Percentiles rank a stretch among this genome's conserved stretches.
phyloP scores from a whole-genome alignment of 148 eudicot genomes.

The Fagopyrum esculentum region DNA sequence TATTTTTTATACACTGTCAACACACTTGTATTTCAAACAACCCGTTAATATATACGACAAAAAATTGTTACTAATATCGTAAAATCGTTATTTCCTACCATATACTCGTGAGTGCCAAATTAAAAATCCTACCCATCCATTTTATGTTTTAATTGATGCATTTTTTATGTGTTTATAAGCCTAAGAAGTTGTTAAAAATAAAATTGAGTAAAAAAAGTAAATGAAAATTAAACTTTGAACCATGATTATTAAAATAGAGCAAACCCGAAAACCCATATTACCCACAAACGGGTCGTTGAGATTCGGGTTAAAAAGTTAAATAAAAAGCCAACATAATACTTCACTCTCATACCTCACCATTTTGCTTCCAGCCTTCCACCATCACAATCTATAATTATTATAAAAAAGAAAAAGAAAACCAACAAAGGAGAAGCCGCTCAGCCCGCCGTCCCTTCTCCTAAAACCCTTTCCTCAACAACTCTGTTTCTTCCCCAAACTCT shows the following conservation, averaged over 20 bases:
- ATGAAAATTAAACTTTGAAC: neutral
- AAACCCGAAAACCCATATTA: neutral
- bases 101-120: no score
- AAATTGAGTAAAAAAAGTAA: neutral
- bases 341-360: neutral
- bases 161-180: no score
- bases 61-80: no score
- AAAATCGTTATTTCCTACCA: no score
- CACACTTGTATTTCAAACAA: no score
- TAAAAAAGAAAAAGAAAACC: neutral
- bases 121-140: no score
- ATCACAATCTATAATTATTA: neutral
- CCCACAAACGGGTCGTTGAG: neutral
- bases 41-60: no score
- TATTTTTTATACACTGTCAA: no score
- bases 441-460: slow-evolving; percentile 1
- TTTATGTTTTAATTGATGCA: no score
- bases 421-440: neutral
- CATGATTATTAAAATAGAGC: neutral
- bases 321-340: neutral
- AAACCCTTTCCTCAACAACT: slow-evolving; percentile 2
- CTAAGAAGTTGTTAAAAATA: no score
- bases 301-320: neutral
- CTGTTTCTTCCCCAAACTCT: neutral
- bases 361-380: neutral